phyloP scores from a whole-genome alignment of 805 yeast species.

The Wickerhamomyces subpelliculosus region DNA sequence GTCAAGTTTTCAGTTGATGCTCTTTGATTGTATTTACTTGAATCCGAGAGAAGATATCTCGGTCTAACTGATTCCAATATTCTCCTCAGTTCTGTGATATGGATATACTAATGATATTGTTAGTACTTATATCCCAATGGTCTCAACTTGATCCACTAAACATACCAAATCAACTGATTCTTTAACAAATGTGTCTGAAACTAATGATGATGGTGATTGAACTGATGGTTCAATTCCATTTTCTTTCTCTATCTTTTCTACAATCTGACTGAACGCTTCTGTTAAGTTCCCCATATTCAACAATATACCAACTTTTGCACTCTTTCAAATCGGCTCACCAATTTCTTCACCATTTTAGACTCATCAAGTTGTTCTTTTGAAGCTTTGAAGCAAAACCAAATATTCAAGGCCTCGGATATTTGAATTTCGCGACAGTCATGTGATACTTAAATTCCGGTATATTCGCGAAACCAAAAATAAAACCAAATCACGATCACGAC shows the following conservation, averaged over 20 bases:
- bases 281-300: conserved; percentile 13
- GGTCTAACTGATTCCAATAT: conserved; percentile 21
- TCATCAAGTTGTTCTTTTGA: no score
- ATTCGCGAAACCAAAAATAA: no score
- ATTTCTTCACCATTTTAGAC: no score
- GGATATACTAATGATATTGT: conserved; percentile 2
- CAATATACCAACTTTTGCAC: no score
- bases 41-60: conserved; percentile 20
- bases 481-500: not conserved
- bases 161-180: conserved; percentile 16
- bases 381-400: no score
- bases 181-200: conserved; percentile 15
- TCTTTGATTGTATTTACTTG: conserved; percentile 1
- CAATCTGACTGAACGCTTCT: conserved; percentile 6
- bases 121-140: not conserved
- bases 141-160: not conserved
- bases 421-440: no score
- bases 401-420: no score
- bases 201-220: not conserved
- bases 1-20: conserved; percentile 23
- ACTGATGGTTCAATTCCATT: conserved; percentile 2
- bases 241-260: conserved; percentile 6
- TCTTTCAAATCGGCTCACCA: no score
- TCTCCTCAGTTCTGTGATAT: conserved; percentile 22
- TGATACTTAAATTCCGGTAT: no score